phyloP scores from a whole-genome alignment of 805 yeast species.

The Schizosaccharomyces lindneri region DNA sequence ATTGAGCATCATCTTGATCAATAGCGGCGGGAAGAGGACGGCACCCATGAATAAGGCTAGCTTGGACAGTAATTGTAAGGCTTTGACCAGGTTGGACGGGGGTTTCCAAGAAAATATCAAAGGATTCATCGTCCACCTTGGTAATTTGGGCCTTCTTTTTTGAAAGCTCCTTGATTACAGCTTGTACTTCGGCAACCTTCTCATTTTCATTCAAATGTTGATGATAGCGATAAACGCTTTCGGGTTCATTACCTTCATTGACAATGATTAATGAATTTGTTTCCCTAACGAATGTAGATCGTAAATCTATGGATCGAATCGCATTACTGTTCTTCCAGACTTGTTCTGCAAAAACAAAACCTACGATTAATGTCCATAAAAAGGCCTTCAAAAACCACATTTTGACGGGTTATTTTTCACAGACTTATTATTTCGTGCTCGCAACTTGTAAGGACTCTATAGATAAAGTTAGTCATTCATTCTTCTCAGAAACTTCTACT shows the following conservation, averaged over 20 bases:
- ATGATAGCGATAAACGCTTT: conserved; percentile 25
- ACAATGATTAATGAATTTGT: conserved; percentile 26
- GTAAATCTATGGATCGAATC: conserved; percentile 35
- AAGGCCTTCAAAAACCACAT: not conserved
- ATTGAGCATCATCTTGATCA: conserved; percentile 35
- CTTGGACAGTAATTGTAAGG: conserved; percentile 24
- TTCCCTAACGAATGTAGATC: conserved; percentile 42
- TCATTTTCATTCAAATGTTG: not conserved
- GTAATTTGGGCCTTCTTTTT: not conserved
- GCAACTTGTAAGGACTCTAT: too few relatives aligned
- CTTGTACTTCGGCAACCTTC: not conserved
- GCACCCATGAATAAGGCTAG: conserved; percentile 24
- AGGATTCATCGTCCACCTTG: conserved; percentile 9
- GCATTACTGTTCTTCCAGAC: conserved; percentile 14
- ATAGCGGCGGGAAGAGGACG: conserved; percentile 42
- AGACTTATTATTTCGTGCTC: too few relatives aligned
- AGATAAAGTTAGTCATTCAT: too few relatives aligned
- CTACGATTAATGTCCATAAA: not conserved
- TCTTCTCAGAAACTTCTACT: too few relatives aligned
- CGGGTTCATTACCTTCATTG: conserved; percentile 34
- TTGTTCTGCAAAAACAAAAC: not conserved
- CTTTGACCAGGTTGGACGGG: conserved; percentile 43
- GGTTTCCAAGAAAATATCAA: conserved; percentile 29
- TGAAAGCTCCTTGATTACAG: not conserved
- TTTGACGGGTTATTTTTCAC: not conserved